Conservation (phyloP, 192 early-diverging fungal genomes). For the Coemansia brasiliensis region DNA sequence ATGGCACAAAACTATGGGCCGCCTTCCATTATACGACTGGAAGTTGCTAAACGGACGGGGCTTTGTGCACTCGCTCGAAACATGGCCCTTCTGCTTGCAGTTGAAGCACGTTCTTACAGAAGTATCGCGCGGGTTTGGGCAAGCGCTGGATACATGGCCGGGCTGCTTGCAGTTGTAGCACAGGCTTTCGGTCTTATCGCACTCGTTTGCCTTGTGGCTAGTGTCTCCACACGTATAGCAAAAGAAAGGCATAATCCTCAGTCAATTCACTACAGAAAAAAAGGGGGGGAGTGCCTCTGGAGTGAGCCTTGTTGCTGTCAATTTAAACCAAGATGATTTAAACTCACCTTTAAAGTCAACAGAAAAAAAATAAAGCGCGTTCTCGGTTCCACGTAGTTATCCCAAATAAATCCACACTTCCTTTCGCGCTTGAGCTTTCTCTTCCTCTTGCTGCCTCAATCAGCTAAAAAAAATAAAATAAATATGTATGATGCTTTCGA, state of each 20-base stretch:
- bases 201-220: constrained; percentile 30
- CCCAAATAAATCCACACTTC: too few relatives aligned
- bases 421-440: too few relatives aligned
- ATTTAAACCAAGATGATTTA: too few relatives aligned
- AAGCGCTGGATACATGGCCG: constrained; percentile 48
- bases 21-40: background rate
- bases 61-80: constrained; percentile 45
- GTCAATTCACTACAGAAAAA: constrained; percentile 5
- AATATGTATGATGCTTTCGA: too few relatives aligned
- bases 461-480: too few relatives aligned
- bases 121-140: constrained; percentile 36
- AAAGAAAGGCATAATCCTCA: constrained; percentile 20
- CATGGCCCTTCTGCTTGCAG: constrained; percentile 51
- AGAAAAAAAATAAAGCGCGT: too few relatives aligned
- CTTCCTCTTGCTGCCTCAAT: too few relatives aligned
- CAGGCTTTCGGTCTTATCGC: constrained; percentile 10
- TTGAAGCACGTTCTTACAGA: constrained; percentile 55
- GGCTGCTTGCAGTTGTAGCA: constrained; percentile 58
- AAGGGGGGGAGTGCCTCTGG: too few relatives aligned
- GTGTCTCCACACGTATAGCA: constrained; percentile 48
- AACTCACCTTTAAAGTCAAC: too few relatives aligned
- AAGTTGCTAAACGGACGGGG: background rate
- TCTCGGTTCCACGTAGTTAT: too few relatives aligned
- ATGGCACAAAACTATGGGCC: constrained; percentile 23
- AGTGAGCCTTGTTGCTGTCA: too few relatives aligned